Base-by-base conservation (phyloP, 441 rosid species). In the Isatis lusitanica region DNA sequence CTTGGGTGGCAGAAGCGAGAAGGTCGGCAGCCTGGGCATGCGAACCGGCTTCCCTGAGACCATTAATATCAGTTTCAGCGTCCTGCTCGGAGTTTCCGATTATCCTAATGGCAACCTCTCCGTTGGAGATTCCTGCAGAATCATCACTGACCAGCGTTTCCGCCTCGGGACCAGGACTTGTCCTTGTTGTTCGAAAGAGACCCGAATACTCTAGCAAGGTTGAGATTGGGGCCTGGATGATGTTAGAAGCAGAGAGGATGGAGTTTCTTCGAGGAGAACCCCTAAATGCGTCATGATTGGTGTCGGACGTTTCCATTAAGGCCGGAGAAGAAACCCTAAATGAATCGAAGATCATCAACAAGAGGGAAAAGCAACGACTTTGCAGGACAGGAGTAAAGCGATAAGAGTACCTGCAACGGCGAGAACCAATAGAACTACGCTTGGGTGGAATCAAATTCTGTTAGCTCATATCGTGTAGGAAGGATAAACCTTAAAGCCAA, bases 101-200 rank as follows among this genome's bases (percentile, higher is more conserved):
- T 24, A 95, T 95, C 88, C 99, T 87, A 70, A 95, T 95, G 10
- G 99, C 82, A 70, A 95, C 98, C 88, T 95, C 98, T 28, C 91
- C 97, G 44, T 55, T 86, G 66, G 75, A 80, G 59, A 74, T 43
- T 13, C 63, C 58, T 0, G 88, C 1, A n/a, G 94, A 79, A 76
- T 82, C 92, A 53, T 84, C 90, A 26, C 40, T 63, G 12, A 77
- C 58, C 47, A 88, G 75, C 58, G 90, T 59, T 57, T 90, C 94
- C 0, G 87, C 59, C 46, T 95, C 96, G 13, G 78, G 97, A 47
- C 53, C 87, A 47, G 74, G 79, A 5, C 58, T 78, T 0, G 89
- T 55, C 76, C 94, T 70, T 2, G 92, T 68, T 1, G 92, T 66
- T 44, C 96, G 85, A 38, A 95, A 78, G 65, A 95, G 83, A 64